Evolutionary conservation across 2,329 filamentous ascomycete species (phyloP), one percentile per base, ranked within the genome.

Genomic region (Falciphora oryzae): DNA sequence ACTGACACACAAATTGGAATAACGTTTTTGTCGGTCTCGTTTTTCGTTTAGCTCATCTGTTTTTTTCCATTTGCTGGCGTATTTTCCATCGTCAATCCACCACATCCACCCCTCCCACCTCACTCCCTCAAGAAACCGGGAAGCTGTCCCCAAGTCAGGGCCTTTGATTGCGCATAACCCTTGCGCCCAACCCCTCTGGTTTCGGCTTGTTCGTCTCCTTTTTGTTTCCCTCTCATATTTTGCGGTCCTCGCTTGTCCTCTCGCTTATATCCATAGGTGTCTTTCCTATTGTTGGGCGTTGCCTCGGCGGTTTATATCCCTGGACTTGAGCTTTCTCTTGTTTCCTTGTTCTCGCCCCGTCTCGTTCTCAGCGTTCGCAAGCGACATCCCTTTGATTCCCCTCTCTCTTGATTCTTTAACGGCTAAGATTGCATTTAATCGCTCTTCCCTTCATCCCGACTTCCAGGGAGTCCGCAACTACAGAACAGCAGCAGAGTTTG

Each of bases 1-100:
- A 61, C 60, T 35, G 60, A 61, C 25, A 61, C 60, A 44, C 22
- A 61, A 61, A 32, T 44, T 44, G 22, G 32, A 28, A n/a, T 61
- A 25, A 25, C 32, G 38, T 38, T 61, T n/a, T 7, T n/a, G 44
- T 53, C 44, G 44, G 44, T 53, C 44, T 53, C 44, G n/a, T 53
- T 53, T n/a, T 53, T 11, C 11, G 16, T 1, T 53, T 53, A 8
- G 44, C 44, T 53, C 22, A 11, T 53, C 7, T 53, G 18, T 53
- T 18, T 58, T 7, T 50, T 58, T 29, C 14, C 27, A 16, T 16
- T 27, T 58, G 57, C 11, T 29, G 29, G 57, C 57, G 25, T 28
- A 29, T 58, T 18, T 10, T 14, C 5, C 14, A 8, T 38, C 8
- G 10, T 13, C 1, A 10, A 2, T 7, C 44, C 44, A 7, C 44